Percentiles rank a stretch among this genome's conserved stretches.
Evolutionary conservation across 2,329 filamentous ascomycete species (phyloP).

Genomic region (Cladosporium sp.): DNA sequence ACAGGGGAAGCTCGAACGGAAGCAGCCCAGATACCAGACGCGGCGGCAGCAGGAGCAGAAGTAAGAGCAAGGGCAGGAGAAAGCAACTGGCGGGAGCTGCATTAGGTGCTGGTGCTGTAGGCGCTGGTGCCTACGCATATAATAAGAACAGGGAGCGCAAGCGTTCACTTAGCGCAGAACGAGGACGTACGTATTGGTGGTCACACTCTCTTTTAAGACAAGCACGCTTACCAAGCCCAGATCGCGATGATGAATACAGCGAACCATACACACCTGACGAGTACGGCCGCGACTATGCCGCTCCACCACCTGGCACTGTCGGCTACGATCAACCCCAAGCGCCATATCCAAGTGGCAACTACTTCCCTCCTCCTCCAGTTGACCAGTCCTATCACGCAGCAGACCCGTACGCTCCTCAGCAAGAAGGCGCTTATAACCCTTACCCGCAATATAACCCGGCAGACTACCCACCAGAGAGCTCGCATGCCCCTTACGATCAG

Average conservation of each 20-base stretch:
- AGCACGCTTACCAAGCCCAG: conserved; percentile 8
- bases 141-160: conserved; percentile 54
- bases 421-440: conserved; percentile 11
- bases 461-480: conserved; percentile 38
- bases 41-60: conserved; percentile 24
- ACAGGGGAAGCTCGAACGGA: conserved; percentile 40
- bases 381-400: conserved; percentile 24
- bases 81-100: conserved; percentile 37
- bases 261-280: conserved; percentile 25
- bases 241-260: conserved; percentile 23
- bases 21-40: conserved; percentile 37
- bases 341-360: conserved; percentile 42
- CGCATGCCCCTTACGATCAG: conserved; percentile 25
- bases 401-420: conserved; percentile 16
- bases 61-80: conserved; percentile 39
- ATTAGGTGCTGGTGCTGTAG: conserved; percentile 54
- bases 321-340: conserved; percentile 23
- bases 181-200: not conserved
- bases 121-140: conserved; percentile 55
- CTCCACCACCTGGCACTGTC: conserved; percentile 33
- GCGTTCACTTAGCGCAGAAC: conserved; percentile 34
- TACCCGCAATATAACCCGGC: conserved; percentile 41
- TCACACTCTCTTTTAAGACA: not conserved
- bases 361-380: conserved; percentile 47
- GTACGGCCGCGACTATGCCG: conserved; percentile 23